Base-by-base conservation (phyloP, 257 asterid genomes). In the Ehretia macrophylla region DNA sequence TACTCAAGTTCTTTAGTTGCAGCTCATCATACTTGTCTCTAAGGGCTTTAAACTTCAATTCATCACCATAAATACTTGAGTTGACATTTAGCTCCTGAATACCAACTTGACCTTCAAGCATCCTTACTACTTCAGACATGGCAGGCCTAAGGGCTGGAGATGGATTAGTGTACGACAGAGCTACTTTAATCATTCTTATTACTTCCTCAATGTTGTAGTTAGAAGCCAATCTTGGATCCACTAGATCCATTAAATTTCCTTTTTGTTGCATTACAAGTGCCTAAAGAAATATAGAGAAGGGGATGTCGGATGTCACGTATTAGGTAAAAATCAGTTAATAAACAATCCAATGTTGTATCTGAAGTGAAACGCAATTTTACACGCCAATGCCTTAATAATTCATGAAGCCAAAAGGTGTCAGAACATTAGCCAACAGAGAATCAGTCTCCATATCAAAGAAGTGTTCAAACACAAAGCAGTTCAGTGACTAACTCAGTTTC, bases 111-210 rank as follows among this genome's bases (percentile, higher is more conserved):
- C 90, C 90, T 78, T 74, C 76, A 38, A 85, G 87, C 83, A 82
- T 74, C 51, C 74, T 66, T 21, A 81, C 77, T 5, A 85, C 86
- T 52, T 74, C 73, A 8, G 86, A 76, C 90, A 85, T 85, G 35
- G 78, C 76, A 14, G 95, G 90, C 51, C 90, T 71, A 1, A 85
- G 74, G 4, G 89, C 77, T 9, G 90, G 90, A 46, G 90, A 78
- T 13, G 94, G 85, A 57, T 83, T 80, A 2, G 85, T 78, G 73
- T 87, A 85, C 65, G 75, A 19, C 12, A 82, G 73, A 3, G 86
- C 87, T 8, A 83, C 61, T 48, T 76, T 75, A 9, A 78, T 78
- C 80, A 78, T 73, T 52, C 81, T 75, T 59, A 80, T 56, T 3
- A 72, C 85, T 57, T 77, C 86, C n/a, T 72, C 62, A 45, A 47